These are phyloP conservation scores for Dryas alaskensis DNA, from an alignment of 306 rosid species.

Conservation along the genomic window DNA sequence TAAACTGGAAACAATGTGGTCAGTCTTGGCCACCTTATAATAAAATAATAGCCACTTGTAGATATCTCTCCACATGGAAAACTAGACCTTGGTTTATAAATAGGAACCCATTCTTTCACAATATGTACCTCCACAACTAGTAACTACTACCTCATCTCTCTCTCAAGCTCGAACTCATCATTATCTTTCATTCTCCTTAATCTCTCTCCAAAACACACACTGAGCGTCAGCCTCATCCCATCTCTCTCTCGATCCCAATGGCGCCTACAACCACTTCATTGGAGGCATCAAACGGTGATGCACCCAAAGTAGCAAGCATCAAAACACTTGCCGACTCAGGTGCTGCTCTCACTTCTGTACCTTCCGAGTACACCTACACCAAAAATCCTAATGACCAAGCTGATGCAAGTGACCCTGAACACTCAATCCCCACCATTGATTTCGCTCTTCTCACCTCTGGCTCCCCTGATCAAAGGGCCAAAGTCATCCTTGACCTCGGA, in stretches of 20 bases:
- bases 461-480: constrained; percentile 22
- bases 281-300: not conserved
- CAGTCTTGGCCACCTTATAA: too few species aligned
- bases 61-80: too few species aligned
- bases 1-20: too few species aligned
- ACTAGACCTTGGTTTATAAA: too few species aligned
- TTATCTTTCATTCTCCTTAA: too few species aligned
- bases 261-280: not conserved
- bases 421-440: not conserved
- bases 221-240: too few species aligned
- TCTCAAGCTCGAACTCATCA: too few species aligned
- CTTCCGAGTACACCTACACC: not conserved
- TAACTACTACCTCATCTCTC: too few species aligned
- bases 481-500: not conserved
- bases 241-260: not conserved
- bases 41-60: too few species aligned
- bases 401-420: constrained; percentile 5
- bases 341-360: not conserved
- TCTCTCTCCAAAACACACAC: too few species aligned
- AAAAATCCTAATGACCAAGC: not conserved
- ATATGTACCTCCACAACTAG: too few species aligned
- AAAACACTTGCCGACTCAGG: constrained; percentile 31
- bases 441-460: not conserved
- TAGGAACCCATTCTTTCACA: too few species aligned
- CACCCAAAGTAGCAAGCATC: constrained; percentile 28